Conservation (phyloP, 139 green algal species). For the Haematococcus lacustris region DNA sequence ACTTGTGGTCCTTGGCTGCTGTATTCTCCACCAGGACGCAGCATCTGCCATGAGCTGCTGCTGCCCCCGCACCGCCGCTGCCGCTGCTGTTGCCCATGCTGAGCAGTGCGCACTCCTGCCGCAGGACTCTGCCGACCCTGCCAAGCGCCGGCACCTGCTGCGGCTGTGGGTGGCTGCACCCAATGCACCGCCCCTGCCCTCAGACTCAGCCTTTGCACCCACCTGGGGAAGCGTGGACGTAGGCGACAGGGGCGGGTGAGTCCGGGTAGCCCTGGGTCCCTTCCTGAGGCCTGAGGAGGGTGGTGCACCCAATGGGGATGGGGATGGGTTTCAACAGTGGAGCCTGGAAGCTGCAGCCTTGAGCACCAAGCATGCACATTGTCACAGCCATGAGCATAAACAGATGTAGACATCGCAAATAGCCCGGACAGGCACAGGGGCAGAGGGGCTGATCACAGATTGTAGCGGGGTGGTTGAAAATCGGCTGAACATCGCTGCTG, state of each 20-base stretch:
- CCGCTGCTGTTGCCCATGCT: background rate
- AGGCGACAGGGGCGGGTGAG: slow-evolving; percentile 2
- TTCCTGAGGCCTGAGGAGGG: background rate
- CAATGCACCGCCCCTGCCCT: slow-evolving; percentile 8
- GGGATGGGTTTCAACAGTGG: no score
- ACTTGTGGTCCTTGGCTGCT: background rate
- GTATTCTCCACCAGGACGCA: background rate
- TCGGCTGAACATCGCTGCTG: no score
- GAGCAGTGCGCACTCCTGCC: background rate
- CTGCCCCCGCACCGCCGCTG: background rate
- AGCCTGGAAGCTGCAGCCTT: no score
- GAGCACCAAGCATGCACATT: background rate
- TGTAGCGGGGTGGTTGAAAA: no score
- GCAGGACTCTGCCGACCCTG: slow-evolving; percentile 23
- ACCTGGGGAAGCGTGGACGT: slow-evolving; percentile 9
- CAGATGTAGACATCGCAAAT: background rate
- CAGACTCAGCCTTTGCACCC: background rate
- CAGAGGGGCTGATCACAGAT: background rate
- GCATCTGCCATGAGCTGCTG: background rate
- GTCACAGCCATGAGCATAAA: background rate
- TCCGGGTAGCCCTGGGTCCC: background rate
- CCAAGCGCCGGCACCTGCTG: slow-evolving; percentile 49
- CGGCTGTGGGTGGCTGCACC: slow-evolving; percentile 48
- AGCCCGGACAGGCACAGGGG: background rate
- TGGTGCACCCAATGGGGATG: background rate